Conservation (phyloP, 148 eudicot genomes). For the Chenopodium quinoa region DNA sequence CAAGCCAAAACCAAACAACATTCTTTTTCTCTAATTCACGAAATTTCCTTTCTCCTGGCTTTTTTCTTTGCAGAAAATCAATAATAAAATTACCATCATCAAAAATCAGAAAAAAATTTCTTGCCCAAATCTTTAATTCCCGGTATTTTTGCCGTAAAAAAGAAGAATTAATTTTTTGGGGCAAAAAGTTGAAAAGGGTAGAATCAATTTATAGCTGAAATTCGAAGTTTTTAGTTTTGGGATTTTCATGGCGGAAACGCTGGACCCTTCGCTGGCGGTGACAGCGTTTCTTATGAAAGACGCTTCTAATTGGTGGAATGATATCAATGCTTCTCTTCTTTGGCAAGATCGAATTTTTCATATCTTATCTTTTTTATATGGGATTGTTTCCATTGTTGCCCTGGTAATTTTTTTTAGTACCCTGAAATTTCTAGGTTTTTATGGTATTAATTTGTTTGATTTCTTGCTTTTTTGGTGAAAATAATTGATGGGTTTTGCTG, state of each 20-base stretch:
- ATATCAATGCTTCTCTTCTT: conserved; percentile 50
- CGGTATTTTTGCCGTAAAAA: background rate
- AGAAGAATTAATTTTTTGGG: background rate
- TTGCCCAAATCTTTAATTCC: background rate
- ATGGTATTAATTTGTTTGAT: background rate
- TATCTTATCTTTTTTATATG: conserved; percentile 69
- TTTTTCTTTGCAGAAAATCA: background rate
- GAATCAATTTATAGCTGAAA: background rate
- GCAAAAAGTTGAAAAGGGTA: background rate
- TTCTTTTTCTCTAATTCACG: conserved; percentile 19
- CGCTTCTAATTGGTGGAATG: conserved; percentile 69
- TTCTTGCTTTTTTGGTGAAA: background rate
- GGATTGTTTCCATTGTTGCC: conserved; percentile 73
- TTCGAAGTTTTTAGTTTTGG: background rate
- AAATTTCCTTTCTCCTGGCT: conserved; percentile 12
- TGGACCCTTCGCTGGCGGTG: conserved; percentile 40
- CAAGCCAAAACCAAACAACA: conserved; percentile 14
- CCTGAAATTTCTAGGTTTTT: background rate
- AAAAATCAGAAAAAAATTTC: background rate
- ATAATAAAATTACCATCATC: background rate
- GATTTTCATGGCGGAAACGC: conserved; percentile 34
- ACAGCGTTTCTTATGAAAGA: conserved; percentile 43
- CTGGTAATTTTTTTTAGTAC: conserved; percentile 39
- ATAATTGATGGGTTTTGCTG: background rate
- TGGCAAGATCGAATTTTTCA: conserved; percentile 96